Evolutionary conservation across 1,284 basidiomycete species (phyloP), one percentile per base, ranked within the genome.

Genomic region (Fomitiporia mediterranea): DNA sequence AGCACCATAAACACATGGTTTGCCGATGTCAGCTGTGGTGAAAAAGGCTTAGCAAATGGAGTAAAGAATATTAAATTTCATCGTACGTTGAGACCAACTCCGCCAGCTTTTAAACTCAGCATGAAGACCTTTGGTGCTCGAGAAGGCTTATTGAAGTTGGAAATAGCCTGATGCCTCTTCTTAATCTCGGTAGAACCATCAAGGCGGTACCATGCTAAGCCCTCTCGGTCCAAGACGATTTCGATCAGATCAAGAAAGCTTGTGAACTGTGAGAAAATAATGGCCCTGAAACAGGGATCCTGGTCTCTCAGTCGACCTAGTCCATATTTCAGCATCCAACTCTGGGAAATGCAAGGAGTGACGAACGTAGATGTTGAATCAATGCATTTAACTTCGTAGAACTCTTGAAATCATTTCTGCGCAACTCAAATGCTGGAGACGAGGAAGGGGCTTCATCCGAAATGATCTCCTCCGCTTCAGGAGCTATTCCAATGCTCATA

Each of bases 111-210:
- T 65, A 98, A 72, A 65, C 92, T 95, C 57, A 98, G 81, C 48
- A 98, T 82, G 46, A 98, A 72, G 9, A 99, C 79, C 64, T 89
- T 85, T 0, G 90, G 84, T 60, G 82, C 84, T 39, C 79, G 73
- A 1, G 81, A 83, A 2, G 79, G 71, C 30, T 77, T 71, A 63
- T 83, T 89, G 74, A 94, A 95, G 60, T 82, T 81, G 62, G 83
- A 74, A 49, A 99, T 78, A 0, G 91, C 85, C 4, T 78, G 78
- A 35, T 81, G 86, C 42, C 94, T 81, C 67, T 90, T 89, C 69
- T 88, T 90, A 62, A 97, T 80, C 63, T 89, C 87, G 86, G 98
- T 96, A 0, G 89, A 83, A 1, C 96, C 96, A 68, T 99, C 96
- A 60, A 98, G 90, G n/a, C 94, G 82, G 62, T 85, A 84, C 70